phyloP scores from a whole-genome alignment of 192 early-diverging fungal species.

The Entophlyctis luteolus region DNA sequence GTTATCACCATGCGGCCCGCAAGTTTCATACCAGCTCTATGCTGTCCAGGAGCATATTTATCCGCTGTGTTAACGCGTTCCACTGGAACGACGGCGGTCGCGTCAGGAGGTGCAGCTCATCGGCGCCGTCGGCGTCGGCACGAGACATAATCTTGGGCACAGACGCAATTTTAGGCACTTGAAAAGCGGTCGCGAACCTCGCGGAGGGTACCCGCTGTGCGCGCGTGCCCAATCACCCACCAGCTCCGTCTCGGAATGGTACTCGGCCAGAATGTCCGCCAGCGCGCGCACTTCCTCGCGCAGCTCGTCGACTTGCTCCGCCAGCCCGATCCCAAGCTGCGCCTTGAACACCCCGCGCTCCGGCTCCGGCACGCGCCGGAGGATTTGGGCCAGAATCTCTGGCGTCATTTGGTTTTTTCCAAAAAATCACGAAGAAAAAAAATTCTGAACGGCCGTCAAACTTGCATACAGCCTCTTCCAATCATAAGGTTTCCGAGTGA shows the following conservation, averaged over 20 bases:
- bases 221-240: not conserved
- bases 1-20: not conserved
- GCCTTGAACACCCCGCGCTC: not conserved
- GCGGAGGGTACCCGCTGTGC: too few relatives aligned
- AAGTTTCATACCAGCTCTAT: not conserved
- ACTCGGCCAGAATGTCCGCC: not conserved
- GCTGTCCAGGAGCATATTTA: not conserved
- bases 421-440: too few relatives aligned
- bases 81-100: slow-evolving; percentile 4
- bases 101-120: not conserved
- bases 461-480: too few relatives aligned
- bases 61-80: slow-evolving; percentile 21
- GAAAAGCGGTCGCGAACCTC: not conserved
- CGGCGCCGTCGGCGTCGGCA: not conserved
- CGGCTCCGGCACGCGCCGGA: not conserved
- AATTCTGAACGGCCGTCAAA: too few relatives aligned
- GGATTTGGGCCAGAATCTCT: not conserved
- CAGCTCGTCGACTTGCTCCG: not conserved
- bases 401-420: too few relatives aligned
- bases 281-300: not conserved
- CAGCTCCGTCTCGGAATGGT: slow-evolving; percentile 5
- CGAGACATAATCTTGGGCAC: not conserved
- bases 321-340: not conserved
- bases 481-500: too few relatives aligned
- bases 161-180: not conserved